Conservation (phyloP, 257 asterid species). For the Leonotis leonurus region DNA sequence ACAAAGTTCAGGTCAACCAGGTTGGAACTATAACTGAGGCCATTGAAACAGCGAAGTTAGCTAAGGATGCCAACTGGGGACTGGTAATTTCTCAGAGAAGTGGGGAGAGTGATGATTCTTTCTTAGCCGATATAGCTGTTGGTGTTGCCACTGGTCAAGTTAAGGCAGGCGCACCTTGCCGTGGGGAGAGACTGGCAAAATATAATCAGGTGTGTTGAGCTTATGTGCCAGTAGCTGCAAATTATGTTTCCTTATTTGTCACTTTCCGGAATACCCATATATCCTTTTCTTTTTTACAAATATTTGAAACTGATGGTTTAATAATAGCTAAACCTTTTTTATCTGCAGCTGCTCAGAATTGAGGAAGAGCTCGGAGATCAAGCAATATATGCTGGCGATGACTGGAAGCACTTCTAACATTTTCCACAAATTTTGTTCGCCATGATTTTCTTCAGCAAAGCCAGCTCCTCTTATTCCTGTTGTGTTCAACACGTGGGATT, state of each 20-base stretch:
- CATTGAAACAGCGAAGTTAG: slow-evolving; percentile 87
- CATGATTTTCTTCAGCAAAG: slow-evolving; percentile 3
- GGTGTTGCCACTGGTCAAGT: slow-evolving; percentile 84
- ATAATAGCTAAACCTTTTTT: neutral
- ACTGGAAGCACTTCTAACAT: slow-evolving; percentile 64
- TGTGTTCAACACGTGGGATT: neutral
- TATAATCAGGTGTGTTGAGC: slow-evolving; percentile 66
- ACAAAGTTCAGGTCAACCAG: slow-evolving; percentile 65
- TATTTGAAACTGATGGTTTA: no score
- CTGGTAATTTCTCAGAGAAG: slow-evolving; percentile 84
- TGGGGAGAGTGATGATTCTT: slow-evolving; percentile 92
- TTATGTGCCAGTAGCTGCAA: no score
- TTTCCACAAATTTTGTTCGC: neutral
- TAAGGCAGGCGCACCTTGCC: slow-evolving; percentile 97
- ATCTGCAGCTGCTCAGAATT: slow-evolving; percentile 77
- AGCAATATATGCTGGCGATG: slow-evolving; percentile 72
- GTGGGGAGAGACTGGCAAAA: slow-evolving; percentile 95
- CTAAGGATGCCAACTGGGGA: slow-evolving; percentile 97
- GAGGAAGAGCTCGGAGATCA: slow-evolving; percentile 95
- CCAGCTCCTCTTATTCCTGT: neutral
- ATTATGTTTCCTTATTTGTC: no score
- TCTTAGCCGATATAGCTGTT: slow-evolving; percentile 88
- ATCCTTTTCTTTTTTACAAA: no score
- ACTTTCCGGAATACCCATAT: no score
- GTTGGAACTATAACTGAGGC: slow-evolving; percentile 93